Evolutionary conservation across 2,329 filamentous ascomycete genomes (phyloP), one percentile per base, ranked within the genome.

Genomic region (Phyllachora maydis): DNA sequence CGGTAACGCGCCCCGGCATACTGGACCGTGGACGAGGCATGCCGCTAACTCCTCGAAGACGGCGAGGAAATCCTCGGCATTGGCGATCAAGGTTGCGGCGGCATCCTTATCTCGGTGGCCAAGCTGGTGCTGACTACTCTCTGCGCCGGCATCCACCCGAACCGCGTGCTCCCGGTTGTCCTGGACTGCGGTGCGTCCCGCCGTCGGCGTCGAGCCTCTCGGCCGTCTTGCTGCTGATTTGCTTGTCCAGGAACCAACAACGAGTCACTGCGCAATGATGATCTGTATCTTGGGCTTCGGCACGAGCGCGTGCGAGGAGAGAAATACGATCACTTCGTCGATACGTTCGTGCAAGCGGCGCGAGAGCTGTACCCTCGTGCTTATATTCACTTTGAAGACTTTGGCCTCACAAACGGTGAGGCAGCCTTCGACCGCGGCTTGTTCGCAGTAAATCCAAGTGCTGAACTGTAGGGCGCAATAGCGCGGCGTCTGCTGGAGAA

Each of bases 371-470:
- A 73, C 30, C 82, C 82, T 0, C 68, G 60, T 21, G 79, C 82
- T 0, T 85, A 83, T 35, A 72, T 91, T 11, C 81, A 91, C 38
- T 91, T 90, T 36, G 78, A 91, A 37, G 82, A 91, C 39, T 90
- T 91, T 49, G 81, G 79, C 1, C 49, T 90, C 1, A 45, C 46
- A 2, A 91, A 91, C 37, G 65, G 63, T 61, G 30, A n/a, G n/a
- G n/a, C n/a, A n/a, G n/a, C n/a, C n/a, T n/a, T n/a, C n/a, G n/a
- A n/a, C n/a, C 32, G 46, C 30, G 4, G 7, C 5, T 4, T 9
- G 3, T 25, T 37, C 35, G 16, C 20, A 33, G 1, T 2, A 5
- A 5, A 3, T 9, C 3, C 3, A 8, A 3, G 2, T n/a, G 8
- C 4, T 14, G 6, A 21, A 24, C 30, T 27, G n/a, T n/a, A 26